Evolutionary conservation across 306 rosid species (phyloP), one percentile per base, ranked within the genome.

Genomic region (Sechiopsis laciniata): DNA sequence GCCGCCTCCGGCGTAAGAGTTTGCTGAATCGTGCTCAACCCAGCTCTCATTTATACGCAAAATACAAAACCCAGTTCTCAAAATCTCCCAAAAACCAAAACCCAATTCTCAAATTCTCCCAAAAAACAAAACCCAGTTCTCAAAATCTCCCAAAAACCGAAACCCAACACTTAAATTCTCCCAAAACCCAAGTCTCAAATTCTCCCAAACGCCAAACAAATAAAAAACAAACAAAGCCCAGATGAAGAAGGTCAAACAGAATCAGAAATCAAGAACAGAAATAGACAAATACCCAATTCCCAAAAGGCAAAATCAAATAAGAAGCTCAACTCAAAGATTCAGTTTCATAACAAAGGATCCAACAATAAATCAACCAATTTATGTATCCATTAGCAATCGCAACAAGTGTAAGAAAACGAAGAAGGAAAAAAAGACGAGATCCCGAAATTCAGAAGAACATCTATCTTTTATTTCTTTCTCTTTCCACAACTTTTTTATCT

Each of bases 1-100:
- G 92, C 92, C 86, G 97, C 97, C 83, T 95, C 99, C 53, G 95
- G 86, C 83, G 99, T 91, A 76, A 90, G 91, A 85, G 98, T 94
- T 80, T 94, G 97, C 75, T 87, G 95, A 89, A 94, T 90, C 78
- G 97, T 94, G 59, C 96, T 90, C 55, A 90, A 76, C 40, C 96
- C 96, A 21, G 97, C 95, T 94, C 97, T 94, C 98, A 94, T 94
- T 85, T 88, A 87, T 51, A 22, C 4, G 17, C 17, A 40, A 40
- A 40, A 26, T 32, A 11, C 5, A 15, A 64, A 40, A 10, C 71
- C 53, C 71, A 65, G 4, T 17, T 17, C 52, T 37, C 7, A 46
- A 67, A 46, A 19, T 11, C n/a, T 0, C 19, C 29, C 29, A 26
- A 26, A 26, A 26, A 26, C 2, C 2, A 26, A 26, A 26, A 26